phyloP scores from a whole-genome alignment of 106 monocot genomes.

The Dendrobium nobile region DNA sequence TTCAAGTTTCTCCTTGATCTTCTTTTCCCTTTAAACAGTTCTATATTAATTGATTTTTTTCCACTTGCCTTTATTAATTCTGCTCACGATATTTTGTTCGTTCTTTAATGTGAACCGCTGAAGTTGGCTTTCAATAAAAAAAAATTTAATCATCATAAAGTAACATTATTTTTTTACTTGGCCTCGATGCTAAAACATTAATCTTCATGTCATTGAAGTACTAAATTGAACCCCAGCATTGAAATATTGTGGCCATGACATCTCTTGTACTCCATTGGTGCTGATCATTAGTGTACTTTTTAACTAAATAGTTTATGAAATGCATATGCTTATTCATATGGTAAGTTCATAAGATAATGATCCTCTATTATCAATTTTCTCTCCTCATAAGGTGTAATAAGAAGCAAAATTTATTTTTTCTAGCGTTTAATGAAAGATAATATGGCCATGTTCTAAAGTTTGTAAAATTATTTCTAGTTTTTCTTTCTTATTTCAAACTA shows the following conservation, averaged over 20 bases:
- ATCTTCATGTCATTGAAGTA: background rate
- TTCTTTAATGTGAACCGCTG: background rate
- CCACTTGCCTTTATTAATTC: background rate
- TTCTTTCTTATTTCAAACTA: too few relatives aligned
- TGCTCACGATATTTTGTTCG: background rate
- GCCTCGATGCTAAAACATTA: background rate
- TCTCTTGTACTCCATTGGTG: background rate
- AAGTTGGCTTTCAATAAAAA: background rate
- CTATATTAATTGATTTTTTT: background rate
- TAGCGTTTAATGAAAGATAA: background rate
- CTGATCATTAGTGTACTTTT: background rate
- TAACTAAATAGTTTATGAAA: background rate
- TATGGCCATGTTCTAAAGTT: too few relatives aligned
- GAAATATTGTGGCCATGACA: background rate
- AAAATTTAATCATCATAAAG: background rate
- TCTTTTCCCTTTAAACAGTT: background rate
- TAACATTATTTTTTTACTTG: background rate
- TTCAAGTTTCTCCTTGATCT: background rate
- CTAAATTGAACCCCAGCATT: background rate
- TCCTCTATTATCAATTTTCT: background rate
- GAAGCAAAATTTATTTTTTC: background rate
- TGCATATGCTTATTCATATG: background rate
- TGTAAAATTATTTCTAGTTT: too few relatives aligned
- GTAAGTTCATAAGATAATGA: background rate
- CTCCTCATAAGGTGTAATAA: background rate